phyloP scores from a whole-genome alignment of 345 rosid species.

The Linum lewisii region DNA sequence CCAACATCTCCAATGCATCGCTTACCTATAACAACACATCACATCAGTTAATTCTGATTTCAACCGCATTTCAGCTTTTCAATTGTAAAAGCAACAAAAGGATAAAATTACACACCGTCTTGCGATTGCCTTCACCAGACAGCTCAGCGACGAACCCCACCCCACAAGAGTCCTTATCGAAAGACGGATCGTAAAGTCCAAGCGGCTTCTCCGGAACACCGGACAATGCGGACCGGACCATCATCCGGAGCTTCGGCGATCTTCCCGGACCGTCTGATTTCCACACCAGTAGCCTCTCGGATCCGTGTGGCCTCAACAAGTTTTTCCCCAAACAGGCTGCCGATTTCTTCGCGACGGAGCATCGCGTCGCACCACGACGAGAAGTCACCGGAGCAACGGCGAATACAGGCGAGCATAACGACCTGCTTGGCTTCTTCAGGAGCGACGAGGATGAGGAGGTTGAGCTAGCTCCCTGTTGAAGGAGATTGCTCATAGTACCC shows the following conservation, averaged over 20 bases:
- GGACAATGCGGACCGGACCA: constrained; percentile 64
- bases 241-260: constrained; percentile 57
- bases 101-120: constrained; percentile 40
- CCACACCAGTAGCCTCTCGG: constrained; percentile 61
- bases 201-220: constrained; percentile 90
- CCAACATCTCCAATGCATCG: constrained; percentile 93
- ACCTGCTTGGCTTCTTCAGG: constrained; percentile 14
- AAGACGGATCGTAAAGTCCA: constrained; percentile 86
- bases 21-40: constrained; percentile 35
- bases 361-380: constrained; percentile 21
- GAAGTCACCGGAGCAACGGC: constrained; percentile 20
- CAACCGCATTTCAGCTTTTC: not conserved
- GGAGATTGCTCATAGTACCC: constrained; percentile 28
- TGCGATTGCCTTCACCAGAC: constrained; percentile 79
- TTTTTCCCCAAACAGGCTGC: constrained; percentile 37
- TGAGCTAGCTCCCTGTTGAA: constrained; percentile 26
- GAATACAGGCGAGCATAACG: constrained; percentile 28
- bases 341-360: constrained; percentile 26
- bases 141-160: constrained; percentile 97
- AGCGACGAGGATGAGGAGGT: constrained; percentile 21
- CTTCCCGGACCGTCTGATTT: constrained; percentile 71
- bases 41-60: not conserved
- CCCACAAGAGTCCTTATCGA: constrained; percentile 96
- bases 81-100: not conserved
- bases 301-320: constrained; percentile 29